phyloP scores from a whole-genome alignment of 257 asterid species.

The Jasminum sambac region DNA sequence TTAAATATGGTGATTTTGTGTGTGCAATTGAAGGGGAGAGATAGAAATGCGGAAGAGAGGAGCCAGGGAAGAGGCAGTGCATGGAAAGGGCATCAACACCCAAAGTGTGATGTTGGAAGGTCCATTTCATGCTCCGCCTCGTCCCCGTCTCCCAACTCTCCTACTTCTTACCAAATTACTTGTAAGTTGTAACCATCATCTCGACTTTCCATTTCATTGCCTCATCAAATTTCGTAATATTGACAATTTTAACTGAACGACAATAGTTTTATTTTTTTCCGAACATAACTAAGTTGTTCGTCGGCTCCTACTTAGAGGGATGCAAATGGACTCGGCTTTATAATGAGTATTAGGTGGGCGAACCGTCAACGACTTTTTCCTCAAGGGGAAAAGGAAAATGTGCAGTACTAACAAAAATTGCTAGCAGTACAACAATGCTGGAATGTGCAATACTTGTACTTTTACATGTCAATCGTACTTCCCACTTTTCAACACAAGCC shows the following conservation, averaged over 20 bases:
- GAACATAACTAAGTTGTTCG: neutral
- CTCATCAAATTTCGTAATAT: neutral
- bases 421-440: neutral
- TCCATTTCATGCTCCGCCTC: slow-evolving; percentile 73
- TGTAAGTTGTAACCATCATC: neutral
- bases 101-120: slow-evolving; percentile 8
- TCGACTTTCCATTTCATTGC: neutral
- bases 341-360: neutral
- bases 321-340: neutral
- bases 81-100: slow-evolving; percentile 49
- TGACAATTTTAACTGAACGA: neutral
- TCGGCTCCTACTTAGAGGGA: neutral
- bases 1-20: neutral
- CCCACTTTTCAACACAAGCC: neutral
- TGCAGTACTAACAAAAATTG: neutral
- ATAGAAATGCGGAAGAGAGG: slow-evolving; percentile 29
- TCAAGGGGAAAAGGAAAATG: neutral
- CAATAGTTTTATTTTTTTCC: neutral
- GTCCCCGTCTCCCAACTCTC: slow-evolving; percentile 57
- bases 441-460: neutral
- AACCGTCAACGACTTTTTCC: neutral
- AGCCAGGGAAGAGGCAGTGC: slow-evolving; percentile 99
- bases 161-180: slow-evolving; percentile 2
- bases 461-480: neutral
- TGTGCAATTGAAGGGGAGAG: neutral